phyloP scores from a whole-genome alignment of 805 yeast genomes.

The Sugiyamaella valdiviana region DNA sequence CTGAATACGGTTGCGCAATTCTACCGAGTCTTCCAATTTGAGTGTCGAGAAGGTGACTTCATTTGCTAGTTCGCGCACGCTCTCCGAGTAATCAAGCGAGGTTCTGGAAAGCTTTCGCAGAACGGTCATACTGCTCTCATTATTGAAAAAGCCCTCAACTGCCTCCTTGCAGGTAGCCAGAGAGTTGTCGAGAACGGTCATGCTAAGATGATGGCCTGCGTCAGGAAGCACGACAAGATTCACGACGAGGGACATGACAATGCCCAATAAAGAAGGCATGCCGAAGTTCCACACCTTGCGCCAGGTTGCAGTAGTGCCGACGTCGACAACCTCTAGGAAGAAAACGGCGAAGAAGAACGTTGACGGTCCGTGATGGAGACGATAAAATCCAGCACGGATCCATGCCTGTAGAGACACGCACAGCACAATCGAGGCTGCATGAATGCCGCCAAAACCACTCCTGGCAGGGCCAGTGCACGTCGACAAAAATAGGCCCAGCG shows the following conservation, averaged over 20 bases:
- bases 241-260: slow-evolving; percentile 34
- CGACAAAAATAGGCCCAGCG: slow-evolving; percentile 39
- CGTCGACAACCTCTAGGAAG: slow-evolving; percentile 30
- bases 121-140: slow-evolving; percentile 17
- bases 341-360: slow-evolving; percentile 28
- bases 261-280: slow-evolving; percentile 42
- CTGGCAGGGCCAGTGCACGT: slow-evolving; percentile 37
- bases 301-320: slow-evolving; percentile 22
- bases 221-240: slow-evolving; percentile 37
- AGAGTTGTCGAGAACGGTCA: background rate
- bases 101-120: slow-evolving; percentile 32
- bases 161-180: slow-evolving; percentile 7
- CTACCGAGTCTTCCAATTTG: slow-evolving; percentile 30
- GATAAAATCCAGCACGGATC: slow-evolving; percentile 37
- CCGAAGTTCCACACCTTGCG: slow-evolving; percentile 33
- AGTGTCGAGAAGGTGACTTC: slow-evolving; percentile 36
- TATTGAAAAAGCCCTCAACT: slow-evolving; percentile 15
- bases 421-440: slow-evolving; percentile 38
- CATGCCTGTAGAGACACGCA: slow-evolving; percentile 37
- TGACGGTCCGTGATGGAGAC: slow-evolving; percentile 34
- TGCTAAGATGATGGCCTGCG: slow-evolving; percentile 35
- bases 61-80: slow-evolving; percentile 40
- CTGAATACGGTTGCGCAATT: slow-evolving; percentile 41
- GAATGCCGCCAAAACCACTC: slow-evolving; percentile 42
- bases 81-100: slow-evolving; percentile 35